A percentile compares a stretch with the other conserved stretches of the same genome.
These are phyloP conservation scores for Pugionium cornutum DNA, from an alignment of 345 rosid species.

Conservation along the genomic window DNA sequence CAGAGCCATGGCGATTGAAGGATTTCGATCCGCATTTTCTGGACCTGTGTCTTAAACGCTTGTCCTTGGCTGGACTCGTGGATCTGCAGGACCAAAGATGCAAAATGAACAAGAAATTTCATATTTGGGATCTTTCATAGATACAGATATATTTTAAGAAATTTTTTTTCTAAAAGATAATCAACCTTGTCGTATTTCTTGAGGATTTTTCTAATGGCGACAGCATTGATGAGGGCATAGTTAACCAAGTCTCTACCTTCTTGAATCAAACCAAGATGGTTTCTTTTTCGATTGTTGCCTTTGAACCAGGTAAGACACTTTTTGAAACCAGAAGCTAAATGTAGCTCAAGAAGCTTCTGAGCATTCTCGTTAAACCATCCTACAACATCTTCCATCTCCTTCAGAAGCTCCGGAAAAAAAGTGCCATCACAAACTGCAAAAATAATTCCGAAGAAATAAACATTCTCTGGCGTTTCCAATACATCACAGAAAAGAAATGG, in stretches of 20 bases:
- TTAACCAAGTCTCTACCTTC: slow-evolving; percentile 83
- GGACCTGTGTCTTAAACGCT: slow-evolving; percentile 81
- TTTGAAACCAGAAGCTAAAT: slow-evolving; percentile 75
- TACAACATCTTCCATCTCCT: slow-evolving; percentile 78
- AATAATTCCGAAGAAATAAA: slow-evolving; percentile 42
- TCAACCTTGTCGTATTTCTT: slow-evolving; percentile 92
- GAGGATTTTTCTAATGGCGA: slow-evolving; percentile 82
- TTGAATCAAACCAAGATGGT: slow-evolving; percentile 62
- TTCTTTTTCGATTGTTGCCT: slow-evolving; percentile 48
- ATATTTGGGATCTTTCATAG: background rate
- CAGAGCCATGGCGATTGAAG: slow-evolving; percentile 96
- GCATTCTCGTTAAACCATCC: slow-evolving; percentile 85
- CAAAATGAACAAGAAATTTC: slow-evolving; percentile 3
- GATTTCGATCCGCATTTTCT: slow-evolving; percentile 82
- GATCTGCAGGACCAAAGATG: slow-evolving; percentile 48
- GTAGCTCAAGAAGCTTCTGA: slow-evolving; percentile 78
- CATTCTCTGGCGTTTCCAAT: background rate
- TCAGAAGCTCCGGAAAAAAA: slow-evolving; percentile 85
- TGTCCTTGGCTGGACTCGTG: slow-evolving; percentile 95
- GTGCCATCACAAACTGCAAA: slow-evolving; percentile 82
- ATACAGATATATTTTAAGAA: background rate
- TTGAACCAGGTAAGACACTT: slow-evolving; percentile 75
- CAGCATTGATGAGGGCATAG: slow-evolving; percentile 84
- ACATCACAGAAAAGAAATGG: background rate
- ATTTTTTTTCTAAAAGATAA: background rate